Conservation (phyloP, 495 filamentous ascomycete genomes). For the Aspergillus olivimuriae region DNA sequence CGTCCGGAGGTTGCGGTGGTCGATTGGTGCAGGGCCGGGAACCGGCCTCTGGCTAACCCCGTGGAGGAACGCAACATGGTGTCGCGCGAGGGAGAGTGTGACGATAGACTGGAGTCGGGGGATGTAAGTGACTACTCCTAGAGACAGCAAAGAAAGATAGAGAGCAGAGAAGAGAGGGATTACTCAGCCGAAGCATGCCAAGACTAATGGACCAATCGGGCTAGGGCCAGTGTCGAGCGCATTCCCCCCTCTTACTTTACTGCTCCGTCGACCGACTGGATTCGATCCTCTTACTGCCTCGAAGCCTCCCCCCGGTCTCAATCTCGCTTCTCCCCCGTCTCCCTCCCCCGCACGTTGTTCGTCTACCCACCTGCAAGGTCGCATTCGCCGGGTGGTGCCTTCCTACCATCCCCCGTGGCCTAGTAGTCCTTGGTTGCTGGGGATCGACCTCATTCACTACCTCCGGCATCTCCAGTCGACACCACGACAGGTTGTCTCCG, state of each 20-base stretch:
- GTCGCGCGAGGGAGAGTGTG: too few relatives aligned
- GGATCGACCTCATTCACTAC: constrained; percentile 11
- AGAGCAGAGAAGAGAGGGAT: not conserved
- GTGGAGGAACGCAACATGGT: constrained; percentile 33
- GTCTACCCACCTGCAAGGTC: too few relatives aligned
- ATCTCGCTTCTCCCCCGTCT: constrained; percentile 2
- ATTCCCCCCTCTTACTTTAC: constrained; percentile 23
- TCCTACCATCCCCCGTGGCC: constrained; percentile 1
- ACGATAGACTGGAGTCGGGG: too few relatives aligned
- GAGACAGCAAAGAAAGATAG: not conserved
- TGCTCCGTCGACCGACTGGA: too few relatives aligned
- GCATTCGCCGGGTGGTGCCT: too few relatives aligned
- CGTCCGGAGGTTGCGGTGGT: constrained; percentile 5
- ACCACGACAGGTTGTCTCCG: constrained; percentile 20
- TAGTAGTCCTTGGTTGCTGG: constrained; percentile 14
- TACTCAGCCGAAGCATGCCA: constrained; percentile 10
- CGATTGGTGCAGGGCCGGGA: constrained; percentile 19
- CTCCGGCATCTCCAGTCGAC: constrained; percentile 32
- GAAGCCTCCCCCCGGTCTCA: constrained; percentile 8
- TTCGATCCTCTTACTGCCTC: constrained; percentile 19
- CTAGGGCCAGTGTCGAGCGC: constrained; percentile 18
- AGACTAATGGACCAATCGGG: constrained; percentile 16
- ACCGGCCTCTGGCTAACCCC: constrained; percentile 21
- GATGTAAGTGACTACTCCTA: not conserved
- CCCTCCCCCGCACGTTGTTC: not conserved